Evolutionary conservation across 257 asterid species (phyloP).

Genomic region (Solanum paucissectum): DNA sequence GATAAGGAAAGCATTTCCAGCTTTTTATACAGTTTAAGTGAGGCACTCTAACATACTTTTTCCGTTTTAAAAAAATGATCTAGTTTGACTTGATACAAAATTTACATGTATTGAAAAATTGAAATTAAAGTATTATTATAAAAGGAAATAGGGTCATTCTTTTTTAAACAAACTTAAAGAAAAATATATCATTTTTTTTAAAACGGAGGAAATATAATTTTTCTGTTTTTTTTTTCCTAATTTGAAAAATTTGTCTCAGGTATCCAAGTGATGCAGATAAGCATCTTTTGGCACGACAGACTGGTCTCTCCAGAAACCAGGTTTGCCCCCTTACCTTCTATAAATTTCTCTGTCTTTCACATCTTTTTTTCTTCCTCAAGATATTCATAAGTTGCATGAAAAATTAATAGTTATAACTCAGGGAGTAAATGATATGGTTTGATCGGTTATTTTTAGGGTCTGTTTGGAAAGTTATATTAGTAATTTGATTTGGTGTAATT

Average conservation of each 20-base stretch:
- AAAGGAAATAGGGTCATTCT: no score
- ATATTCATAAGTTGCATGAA: not conserved
- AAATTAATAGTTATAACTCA: not conserved
- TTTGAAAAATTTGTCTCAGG: conserved; percentile 42
- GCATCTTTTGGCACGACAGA: conserved; percentile 95
- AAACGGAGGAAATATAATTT: conserved; percentile 17
- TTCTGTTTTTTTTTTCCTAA: conserved; percentile 32
- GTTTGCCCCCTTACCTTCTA: conserved; percentile 7
- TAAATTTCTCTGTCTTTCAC: not conserved
- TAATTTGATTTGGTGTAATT: no score
- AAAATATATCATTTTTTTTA: no score
- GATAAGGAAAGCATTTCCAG: conserved; percentile 20
- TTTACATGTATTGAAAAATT: no score
- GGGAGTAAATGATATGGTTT: not conserved
- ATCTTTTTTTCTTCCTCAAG: not conserved
- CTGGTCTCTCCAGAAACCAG: conserved; percentile 96
- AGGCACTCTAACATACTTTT: conserved; percentile 2
- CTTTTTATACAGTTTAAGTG: conserved; percentile 33
- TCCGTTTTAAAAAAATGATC: no score
- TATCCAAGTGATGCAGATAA: conserved; percentile 99
- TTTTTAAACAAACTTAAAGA: no score
- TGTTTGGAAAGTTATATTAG: no score
- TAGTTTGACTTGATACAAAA: no score
- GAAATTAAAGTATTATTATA: no score
- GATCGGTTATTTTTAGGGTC: not conserved